Evolutionary conservation across 108 stramenopile species (phyloP), one percentile per base, ranked within the genome.

Genomic region (Skeletonema marinoi): DNA sequence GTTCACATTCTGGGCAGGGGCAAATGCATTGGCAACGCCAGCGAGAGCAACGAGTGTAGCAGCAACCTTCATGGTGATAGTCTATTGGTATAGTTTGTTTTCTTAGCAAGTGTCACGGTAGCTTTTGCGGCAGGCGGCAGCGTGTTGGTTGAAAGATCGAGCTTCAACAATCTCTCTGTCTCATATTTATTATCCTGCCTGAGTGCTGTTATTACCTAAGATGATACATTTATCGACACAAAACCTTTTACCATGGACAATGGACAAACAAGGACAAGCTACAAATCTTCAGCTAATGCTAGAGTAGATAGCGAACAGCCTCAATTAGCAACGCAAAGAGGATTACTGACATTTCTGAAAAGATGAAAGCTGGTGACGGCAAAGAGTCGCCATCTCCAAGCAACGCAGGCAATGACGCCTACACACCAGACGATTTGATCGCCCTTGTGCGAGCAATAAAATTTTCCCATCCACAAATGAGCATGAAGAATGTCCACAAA

Each of bases 391-490:
- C 39, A 12, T n/a, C 50, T 51, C 50, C 50, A 19, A 13, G 11
- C n/a, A 17, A 19, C 17, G 2, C 9, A 25, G 19, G 54, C 6
- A 25, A 25, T 56, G 63, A 14, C 35, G 32, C 30, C 35, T 19
- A 19, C 61, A 61, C 87, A 6, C 60, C 77, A 11, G 88, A 89
- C 11, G 90, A 91, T 64, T 73, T 91, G 32, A 83, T 81, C 32
- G 83, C 79, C 5, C 61, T 91, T 58, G 80, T 91, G 1, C 78
- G 82, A 46, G 90, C 90, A 30, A 76, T 91, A 17, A 88, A 88
- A 60, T 91, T 91, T 62, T 80, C 88, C 54, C 88, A 91, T 44
- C 80, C 85, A 1, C 86, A 91, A 44, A 81, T 70, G 59, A 78
- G 78, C 29, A 77, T 78, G 59, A 74, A 84, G 41, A 62, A 79